Evolutionary conservation across 1,139 yeast genomes (phyloP), one percentile per base, ranked within the genome.

Genomic region (Pichia inconspicua): DNA sequence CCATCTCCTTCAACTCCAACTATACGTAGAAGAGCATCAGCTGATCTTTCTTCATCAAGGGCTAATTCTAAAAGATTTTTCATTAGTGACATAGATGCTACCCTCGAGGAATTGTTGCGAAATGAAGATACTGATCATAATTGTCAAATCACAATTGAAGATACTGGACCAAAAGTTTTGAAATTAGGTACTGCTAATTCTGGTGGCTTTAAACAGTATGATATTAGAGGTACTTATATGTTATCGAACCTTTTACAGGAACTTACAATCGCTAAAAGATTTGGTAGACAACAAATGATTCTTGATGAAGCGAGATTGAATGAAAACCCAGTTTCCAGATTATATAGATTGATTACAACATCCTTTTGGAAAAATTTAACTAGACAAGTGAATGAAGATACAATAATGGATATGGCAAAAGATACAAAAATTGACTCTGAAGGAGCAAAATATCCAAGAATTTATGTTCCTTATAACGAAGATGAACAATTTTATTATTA

Each of bases 221-320:
- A 83, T 48, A 74, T 90, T 47, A 71, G 96, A 54, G 97, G 97
- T 14, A 89, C 96, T 0, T 90, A 90, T 62, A 86, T 86, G 92
- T 71, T 90, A 47, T 84, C 95, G 1, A 90, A 90, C 64, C 68
- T 90, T 47, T 72, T 90, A 50, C 97, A 90, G 67, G 97, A 90
- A 66, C 72, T 90, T 56, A 88, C 96, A 1, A 79, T 89, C 55
- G 97, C 97, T 19, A 80, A 85, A 61, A 71, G 85, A 53, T 76
- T 81, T 62, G 96, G 96, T 10, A 73, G 92, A 54, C 79, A 77
- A 51, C 85, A 80, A 60, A 78, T 88, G 71, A 72, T 86, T 47
- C 68, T 90, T 51, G 96, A 88, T 64, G 96, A 89, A 64, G 83
- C 82, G 14, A 69, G 96, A 53, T 73, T 90, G 53, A 85, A 79